A percentile compares a stretch with the other conserved stretches of the same genome.
Conservation (phyloP, 2,329 filamentous ascomycete genomes). For the Cladosporium sp. region DNA sequence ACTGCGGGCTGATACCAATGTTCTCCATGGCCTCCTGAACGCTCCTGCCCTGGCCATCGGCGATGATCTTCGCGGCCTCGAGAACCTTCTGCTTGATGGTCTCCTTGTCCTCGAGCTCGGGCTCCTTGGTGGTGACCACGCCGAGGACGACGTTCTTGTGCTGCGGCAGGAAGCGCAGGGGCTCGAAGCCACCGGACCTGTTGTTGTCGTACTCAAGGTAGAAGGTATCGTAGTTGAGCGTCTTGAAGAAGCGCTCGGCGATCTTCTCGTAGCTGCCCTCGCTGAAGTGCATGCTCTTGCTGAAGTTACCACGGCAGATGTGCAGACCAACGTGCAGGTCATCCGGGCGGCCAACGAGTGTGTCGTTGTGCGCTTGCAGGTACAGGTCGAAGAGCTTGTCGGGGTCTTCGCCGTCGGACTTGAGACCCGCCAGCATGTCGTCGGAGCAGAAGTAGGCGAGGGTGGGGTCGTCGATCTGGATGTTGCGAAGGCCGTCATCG, state of each 20-base stretch:
- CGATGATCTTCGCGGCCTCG: slow-evolving; percentile 40
- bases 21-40: slow-evolving; percentile 41
- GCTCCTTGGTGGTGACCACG: slow-evolving; percentile 41
- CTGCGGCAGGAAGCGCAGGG: slow-evolving; percentile 39
- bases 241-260: slow-evolving; percentile 40
- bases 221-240: slow-evolving; percentile 42
- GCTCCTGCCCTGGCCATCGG: slow-evolving; percentile 38
- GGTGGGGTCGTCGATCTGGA: slow-evolving; percentile 43
- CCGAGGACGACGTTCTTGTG: slow-evolving; percentile 43
- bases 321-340: slow-evolving; percentile 42
- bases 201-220: slow-evolving; percentile 43
- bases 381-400: slow-evolving; percentile 40
- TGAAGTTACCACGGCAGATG: slow-evolving; percentile 43
- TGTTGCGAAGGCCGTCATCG: slow-evolving; percentile 36
- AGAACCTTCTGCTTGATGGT: slow-evolving; percentile 37
- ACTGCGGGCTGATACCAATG: slow-evolving; percentile 41
- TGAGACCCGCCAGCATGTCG: slow-evolving; percentile 38
- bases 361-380: slow-evolving; percentile 41
- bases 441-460: slow-evolving; percentile 42
- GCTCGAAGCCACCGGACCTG: slow-evolving; percentile 40
- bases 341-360: slow-evolving; percentile 36
- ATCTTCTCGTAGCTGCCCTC: slow-evolving; percentile 42
- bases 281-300: slow-evolving; percentile 41
- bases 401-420: slow-evolving; percentile 39
- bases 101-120: slow-evolving; percentile 38